Evolutionary conservation across 768 basidiomycete genomes (phyloP).

Genomic region (Lyophyllum semitale): DNA sequence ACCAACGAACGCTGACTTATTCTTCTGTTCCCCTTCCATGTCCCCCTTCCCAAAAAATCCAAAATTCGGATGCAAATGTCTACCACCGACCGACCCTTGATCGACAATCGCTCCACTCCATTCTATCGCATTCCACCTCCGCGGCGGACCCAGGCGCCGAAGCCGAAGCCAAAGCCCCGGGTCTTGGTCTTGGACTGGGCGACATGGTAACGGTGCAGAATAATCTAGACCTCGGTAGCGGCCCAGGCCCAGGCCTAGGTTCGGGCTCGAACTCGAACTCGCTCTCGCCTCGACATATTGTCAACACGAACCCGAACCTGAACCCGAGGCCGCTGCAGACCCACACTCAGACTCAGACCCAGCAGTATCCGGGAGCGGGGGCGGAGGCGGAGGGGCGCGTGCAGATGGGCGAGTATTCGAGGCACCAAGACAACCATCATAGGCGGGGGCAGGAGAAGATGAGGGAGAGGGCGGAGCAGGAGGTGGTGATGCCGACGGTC

Average conservation of each 20-base stretch:
- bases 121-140: background rate
- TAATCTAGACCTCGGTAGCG: background rate
- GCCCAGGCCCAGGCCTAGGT: too few relatives aligned
- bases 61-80: background rate
- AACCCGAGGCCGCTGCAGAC: background rate
- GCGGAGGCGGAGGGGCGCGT: constrained; percentile 29
- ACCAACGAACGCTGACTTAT: constrained; percentile 5
- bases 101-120: background rate
- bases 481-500: constrained; percentile 24
- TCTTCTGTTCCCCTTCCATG: background rate
- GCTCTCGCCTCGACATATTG: too few relatives aligned
- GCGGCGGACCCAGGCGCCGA: constrained; percentile 5
- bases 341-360: constrained; percentile 5
- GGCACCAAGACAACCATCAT: constrained; percentile 47
- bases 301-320: background rate
- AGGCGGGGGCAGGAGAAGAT: background rate
- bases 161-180: constrained; percentile 24
- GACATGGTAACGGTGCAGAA: too few relatives aligned
- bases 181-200: background rate
- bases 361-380: constrained; percentile 14
- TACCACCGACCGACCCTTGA: too few relatives aligned
- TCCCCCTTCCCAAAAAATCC: background rate
- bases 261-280: too few relatives aligned
- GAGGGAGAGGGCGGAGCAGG: constrained; percentile 12
- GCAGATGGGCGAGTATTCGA: constrained; percentile 79